Percentiles rank a stretch among this genome's conserved stretches.
These are phyloP conservation scores for Hypoxylon lenormandii DNA, from an alignment of 495 filamentous ascomycete genomes.

Conservation along the genomic window DNA sequence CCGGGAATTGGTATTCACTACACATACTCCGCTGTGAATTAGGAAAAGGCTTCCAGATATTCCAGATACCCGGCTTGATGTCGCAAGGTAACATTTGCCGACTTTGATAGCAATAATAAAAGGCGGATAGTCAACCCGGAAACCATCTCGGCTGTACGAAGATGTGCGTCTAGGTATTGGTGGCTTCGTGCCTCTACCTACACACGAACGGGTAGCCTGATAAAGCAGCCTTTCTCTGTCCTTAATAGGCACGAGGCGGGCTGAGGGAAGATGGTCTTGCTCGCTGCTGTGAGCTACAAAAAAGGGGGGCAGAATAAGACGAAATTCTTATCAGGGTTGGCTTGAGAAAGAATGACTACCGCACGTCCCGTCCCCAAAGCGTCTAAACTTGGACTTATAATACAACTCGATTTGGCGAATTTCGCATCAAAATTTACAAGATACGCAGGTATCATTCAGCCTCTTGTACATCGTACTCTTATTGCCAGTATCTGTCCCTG, in stretches of 20 bases:
- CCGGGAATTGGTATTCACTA: neutral
- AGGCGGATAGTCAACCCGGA: neutral
- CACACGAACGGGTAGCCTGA: neutral
- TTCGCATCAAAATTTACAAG: neutral
- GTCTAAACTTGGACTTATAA: neutral
- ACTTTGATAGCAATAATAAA: neutral
- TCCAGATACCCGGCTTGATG: conserved; percentile 10
- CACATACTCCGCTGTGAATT: conserved; percentile 4
- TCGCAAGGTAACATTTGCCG: conserved; percentile 1
- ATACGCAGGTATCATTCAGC: neutral
- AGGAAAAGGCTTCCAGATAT: conserved; percentile 11
- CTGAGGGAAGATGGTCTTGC: neutral
- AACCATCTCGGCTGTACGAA: neutral
- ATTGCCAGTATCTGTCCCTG: too few species aligned
- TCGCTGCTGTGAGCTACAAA: neutral
- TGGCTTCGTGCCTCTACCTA: neutral
- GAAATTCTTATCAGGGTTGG: neutral
- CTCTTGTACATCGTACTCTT: too few species aligned
- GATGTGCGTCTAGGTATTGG: neutral
- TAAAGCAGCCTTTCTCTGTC: too few species aligned
- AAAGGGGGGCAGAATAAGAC: conserved; percentile 3
- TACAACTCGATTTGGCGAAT: conserved; percentile 7
- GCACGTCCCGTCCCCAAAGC: neutral
- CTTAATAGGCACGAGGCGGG: neutral
- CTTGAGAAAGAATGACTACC: conserved; percentile 1